phyloP scores from a whole-genome alignment of 352 stramenopile species.

The Phytophthora ramorum region DNA sequence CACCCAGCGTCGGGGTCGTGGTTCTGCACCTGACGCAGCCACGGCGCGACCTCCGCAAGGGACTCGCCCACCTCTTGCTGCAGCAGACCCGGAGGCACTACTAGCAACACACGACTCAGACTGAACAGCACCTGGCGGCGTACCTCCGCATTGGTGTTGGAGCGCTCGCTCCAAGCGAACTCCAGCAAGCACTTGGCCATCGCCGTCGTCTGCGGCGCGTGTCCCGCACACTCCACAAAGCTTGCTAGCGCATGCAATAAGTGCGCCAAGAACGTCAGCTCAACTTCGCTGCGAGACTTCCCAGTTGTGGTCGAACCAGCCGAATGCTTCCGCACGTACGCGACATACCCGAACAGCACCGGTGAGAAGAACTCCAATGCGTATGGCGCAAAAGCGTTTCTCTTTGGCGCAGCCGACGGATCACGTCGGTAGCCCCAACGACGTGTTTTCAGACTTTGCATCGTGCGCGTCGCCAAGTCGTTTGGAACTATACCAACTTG shows the following conservation, averaged over 20 bases:
- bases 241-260: conserved; percentile 69
- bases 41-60: conserved; percentile 53
- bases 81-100: conserved; percentile 62
- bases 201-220: conserved; percentile 59
- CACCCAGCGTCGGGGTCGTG: conserved; percentile 72
- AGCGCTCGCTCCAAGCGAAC: conserved; percentile 70
- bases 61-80: conserved; percentile 59
- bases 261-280: conserved; percentile 75
- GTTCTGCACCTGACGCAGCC: conserved; percentile 55
- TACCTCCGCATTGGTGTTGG: conserved; percentile 53
- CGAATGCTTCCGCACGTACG: conserved; percentile 56
- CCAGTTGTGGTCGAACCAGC: conserved; percentile 5
- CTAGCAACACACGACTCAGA: conserved; percentile 75
- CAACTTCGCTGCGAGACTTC: conserved; percentile 54
- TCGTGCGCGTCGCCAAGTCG: conserved; percentile 52
- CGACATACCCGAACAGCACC: conserved; percentile 73
- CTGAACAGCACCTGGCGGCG: conserved; percentile 77
- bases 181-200: conserved; percentile 80
- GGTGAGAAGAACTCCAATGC: conserved; percentile 79
- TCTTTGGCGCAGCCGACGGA: conserved; percentile 49
- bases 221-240: conserved; percentile 74
- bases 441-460: conserved; percentile 64
- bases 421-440: conserved; percentile 76
- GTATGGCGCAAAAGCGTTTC: conserved; percentile 70
- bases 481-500: conserved; percentile 9